These are phyloP conservation scores for Chamaecrista fasciculata DNA, from an alignment of 306 rosid species.

Conservation along the genomic window DNA sequence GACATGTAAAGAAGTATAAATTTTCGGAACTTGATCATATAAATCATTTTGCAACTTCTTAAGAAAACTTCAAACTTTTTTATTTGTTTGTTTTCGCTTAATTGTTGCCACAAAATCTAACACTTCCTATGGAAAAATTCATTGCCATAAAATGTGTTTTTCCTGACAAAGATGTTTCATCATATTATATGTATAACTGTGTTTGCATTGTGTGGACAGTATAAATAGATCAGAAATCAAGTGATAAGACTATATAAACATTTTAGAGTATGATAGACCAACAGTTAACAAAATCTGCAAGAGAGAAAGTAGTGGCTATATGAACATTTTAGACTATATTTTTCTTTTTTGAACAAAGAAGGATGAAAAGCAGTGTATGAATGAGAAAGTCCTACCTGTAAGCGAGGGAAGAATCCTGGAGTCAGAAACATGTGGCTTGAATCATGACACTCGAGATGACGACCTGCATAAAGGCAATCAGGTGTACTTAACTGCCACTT, in stretches of 20 bases:
- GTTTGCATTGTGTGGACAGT: constrained; percentile 5
- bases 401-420: constrained; percentile 88
- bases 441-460: constrained; percentile 94
- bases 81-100: neutral
- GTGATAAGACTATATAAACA: neutral
- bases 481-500: constrained; percentile 69
- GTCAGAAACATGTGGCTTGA: constrained; percentile 92
- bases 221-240: neutral
- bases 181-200: neutral
- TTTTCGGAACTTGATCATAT: neutral
- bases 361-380: constrained; percentile 4
- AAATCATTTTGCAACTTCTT: neutral
- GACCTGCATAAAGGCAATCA: constrained; percentile 64
- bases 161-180: neutral
- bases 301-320: no score
- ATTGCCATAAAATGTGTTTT: neutral
- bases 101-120: neutral
- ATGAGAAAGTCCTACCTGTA: constrained; percentile 58
- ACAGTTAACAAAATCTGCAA: no score
- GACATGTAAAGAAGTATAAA: neutral
- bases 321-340: no score
- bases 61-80: neutral
- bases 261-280: neutral
- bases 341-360: neutral
- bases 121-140: neutral